Base-by-base conservation (phyloP, 2,329 filamentous ascomycete genomes). In the Fusarium xylarioides region DNA sequence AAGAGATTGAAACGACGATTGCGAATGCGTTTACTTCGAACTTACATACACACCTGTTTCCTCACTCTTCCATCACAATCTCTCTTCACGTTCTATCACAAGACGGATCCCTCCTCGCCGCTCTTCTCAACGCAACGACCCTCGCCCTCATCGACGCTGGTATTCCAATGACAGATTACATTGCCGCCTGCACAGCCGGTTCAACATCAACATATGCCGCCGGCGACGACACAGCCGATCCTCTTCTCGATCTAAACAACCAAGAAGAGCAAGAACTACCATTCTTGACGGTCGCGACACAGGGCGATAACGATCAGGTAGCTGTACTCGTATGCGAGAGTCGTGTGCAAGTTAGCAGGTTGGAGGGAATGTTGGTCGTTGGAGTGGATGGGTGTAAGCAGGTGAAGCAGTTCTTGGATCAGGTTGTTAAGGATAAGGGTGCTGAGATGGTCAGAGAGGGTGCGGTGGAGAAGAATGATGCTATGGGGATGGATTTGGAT, bases 61-160 rank as follows among this genome's bases (percentile, higher is more conserved):
- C 95, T 1, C 93, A 97, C 83, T 93, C 91, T 66, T 93, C 91
- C 37, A 97, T 99, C 80, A 89, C 88, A 44, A 88, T 99, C 63
- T 91, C 92, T 30, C 88, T 99, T 4, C 94, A 97, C 81, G 91
- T 99, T 40, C 90, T 99, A 49, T 93, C 92, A 0, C 92, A 97
- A 75, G 96, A 99, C 81, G 96, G 96, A 34, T 95, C 93, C 2
- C 88, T 98, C 6, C 91, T 99, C 26, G 95, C 95, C 1, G 93
- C 95, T 0, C 94, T 95, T 50, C 86, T 98, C 76, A 99, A 99
- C 79, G 96, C 96, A 8, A 90, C 93, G 1, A 97, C 95, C 0
- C 89, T 99, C 18, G 96, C 96, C 0, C 90, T 98, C 28, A 92
- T 98, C 70, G 96, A 99, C 80, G 96, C 96, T 2, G 96, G 96